A percentile compares a stretch with the other conserved stretches of the same genome.
phyloP scores from a whole-genome alignment of 1,284 basidiomycete genomes.

The Pterulicium gracile region DNA sequence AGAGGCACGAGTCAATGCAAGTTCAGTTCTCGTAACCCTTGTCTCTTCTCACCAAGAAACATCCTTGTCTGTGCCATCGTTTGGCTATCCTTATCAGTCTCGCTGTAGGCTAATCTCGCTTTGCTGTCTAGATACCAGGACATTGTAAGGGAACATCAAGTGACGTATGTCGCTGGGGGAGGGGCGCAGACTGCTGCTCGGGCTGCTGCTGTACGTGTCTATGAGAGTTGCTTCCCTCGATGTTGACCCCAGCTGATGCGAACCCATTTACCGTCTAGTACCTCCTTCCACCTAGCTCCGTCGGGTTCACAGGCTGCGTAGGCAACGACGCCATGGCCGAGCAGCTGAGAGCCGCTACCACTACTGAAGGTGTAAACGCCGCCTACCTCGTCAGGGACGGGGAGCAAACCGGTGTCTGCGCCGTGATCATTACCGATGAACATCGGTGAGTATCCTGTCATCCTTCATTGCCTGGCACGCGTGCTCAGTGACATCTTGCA shows the following conservation, averaged over 20 bases:
- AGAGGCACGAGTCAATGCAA: conserved; percentile 80
- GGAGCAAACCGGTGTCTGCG: conserved; percentile 92
- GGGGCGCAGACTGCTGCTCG: conserved; percentile 96
- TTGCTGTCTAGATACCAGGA: conserved; percentile 69
- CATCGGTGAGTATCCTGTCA: conserved; percentile 67
- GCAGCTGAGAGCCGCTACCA: conserved; percentile 88
- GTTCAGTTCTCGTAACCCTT: conserved; percentile 15
- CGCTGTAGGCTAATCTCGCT: not conserved
- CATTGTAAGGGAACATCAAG: conserved; percentile 65
- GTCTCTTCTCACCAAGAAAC: not conserved
- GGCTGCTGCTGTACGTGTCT: conserved; percentile 85
- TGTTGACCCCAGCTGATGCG: conserved; percentile 6
- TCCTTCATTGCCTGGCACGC: no score
- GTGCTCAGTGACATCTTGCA: conserved; percentile 20
- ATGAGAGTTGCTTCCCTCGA: no score
- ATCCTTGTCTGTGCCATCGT: not conserved
- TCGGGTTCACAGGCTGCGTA: conserved; percentile 93
- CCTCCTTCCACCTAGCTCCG: conserved; percentile 79
- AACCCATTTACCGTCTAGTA: conserved; percentile 42
- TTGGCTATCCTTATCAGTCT: no score
- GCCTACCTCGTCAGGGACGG: conserved; percentile 85
- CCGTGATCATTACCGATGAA: conserved; percentile 91
- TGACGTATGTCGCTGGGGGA: conserved; percentile 93
- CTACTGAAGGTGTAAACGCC: conserved; percentile 82
- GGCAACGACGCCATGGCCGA: conserved; percentile 88